Conservation (phyloP, 345 rosid genomes). For the Cardamine resedifolia region DNA sequence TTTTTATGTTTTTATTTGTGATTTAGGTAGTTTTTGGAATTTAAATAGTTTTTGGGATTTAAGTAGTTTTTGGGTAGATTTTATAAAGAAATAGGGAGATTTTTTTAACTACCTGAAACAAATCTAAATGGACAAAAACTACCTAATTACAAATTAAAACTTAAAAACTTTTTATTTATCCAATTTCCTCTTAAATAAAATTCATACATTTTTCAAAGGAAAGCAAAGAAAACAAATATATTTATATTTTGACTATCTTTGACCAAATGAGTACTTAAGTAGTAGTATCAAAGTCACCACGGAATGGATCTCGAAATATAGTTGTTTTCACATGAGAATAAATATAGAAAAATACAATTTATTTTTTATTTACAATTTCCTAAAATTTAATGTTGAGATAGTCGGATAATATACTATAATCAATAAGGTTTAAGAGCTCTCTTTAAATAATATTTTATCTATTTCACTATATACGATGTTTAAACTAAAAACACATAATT, state of each 20-base stretch:
- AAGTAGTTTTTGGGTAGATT: too few species aligned
- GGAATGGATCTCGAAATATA: background rate
- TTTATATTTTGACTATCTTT: background rate
- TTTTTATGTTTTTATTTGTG: too few species aligned
- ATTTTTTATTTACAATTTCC: background rate
- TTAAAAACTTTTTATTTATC: too few species aligned
- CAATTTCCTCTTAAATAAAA: too few species aligned
- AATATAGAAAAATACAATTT: background rate
- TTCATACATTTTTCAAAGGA: background rate
- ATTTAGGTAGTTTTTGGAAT: too few species aligned
- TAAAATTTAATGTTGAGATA: background rate
- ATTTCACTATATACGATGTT: too few species aligned
- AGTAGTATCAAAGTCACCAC: background rate
- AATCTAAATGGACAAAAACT: too few species aligned
- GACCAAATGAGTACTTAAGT: background rate
- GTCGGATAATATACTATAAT: background rate
- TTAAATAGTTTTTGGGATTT: too few species aligned
- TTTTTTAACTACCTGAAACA: too few species aligned
- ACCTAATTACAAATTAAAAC: too few species aligned
- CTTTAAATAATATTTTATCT: background rate
- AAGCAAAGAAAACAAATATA: background rate
- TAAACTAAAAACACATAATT: background rate
- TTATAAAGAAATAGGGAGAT: too few species aligned
- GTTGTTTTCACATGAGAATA: conserved; percentile 15
- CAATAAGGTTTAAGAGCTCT: background rate